Percentiles rank a stretch among this genome's conserved stretches.
Conservation (phyloP, 345 rosid genomes). For the Citrus cavaleriei region DNA sequence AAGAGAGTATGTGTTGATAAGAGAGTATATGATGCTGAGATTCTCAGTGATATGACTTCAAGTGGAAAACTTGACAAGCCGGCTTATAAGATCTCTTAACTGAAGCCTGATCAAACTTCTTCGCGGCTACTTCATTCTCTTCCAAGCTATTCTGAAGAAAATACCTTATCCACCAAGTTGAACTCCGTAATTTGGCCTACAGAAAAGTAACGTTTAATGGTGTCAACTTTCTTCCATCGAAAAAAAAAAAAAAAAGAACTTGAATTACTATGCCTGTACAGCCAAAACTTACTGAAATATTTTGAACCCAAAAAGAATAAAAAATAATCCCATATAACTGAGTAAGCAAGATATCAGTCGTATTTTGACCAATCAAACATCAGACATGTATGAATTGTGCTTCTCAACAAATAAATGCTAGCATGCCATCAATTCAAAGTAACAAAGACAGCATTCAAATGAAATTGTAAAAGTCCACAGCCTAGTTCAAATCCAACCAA, state of each 20-base stretch:
- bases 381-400: neutral
- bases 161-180: conserved; percentile 84
- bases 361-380: neutral
- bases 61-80: conserved; percentile 85
- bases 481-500: neutral
- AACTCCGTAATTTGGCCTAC: conserved; percentile 86
- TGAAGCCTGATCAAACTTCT: conserved; percentile 79
- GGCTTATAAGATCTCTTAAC: conserved; percentile 58
- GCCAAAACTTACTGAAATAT: neutral
- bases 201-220: conserved; percentile 4
- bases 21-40: neutral
- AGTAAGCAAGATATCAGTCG: neutral
- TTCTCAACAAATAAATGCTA: neutral
- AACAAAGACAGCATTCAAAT: neutral
- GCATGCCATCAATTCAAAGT: neutral
- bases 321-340: neutral
- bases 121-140: conserved; percentile 59
- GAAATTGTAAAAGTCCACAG: neutral
- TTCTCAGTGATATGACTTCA: conserved; percentile 46
- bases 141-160: conserved; percentile 58
- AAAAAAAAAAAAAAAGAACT: neutral
- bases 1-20: neutral
- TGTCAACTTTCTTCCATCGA: neutral
- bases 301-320: neutral
- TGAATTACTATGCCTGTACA: neutral